A percentile compares a stretch with the other conserved stretches of the same genome.
These are phyloP conservation scores for Chrysoporthe puriensis DNA, from an alignment of 2,329 filamentous ascomycete species.

Conservation along the genomic window DNA sequence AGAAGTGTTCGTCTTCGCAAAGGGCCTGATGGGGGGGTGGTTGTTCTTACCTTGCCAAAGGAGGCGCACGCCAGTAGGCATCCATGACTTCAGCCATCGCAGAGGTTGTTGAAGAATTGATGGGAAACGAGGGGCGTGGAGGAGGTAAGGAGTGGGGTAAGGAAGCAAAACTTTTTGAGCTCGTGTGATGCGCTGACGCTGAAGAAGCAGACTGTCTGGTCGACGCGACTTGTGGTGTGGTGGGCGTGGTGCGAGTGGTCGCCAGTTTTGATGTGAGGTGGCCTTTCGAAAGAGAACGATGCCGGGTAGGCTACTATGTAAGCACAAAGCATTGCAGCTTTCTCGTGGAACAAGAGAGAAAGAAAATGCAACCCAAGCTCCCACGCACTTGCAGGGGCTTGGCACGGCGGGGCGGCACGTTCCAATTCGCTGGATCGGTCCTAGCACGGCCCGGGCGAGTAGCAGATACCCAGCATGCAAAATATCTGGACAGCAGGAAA, in stretches of 20 bases:
- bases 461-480: constrained; percentile 2
- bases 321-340: neutral
- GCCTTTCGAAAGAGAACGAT: constrained; percentile 17
- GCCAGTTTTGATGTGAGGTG: constrained; percentile 24
- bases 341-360: constrained; percentile 22
- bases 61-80: constrained; percentile 46
- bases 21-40: neutral
- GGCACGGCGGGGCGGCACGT: neutral
- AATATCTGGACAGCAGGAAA: neutral
- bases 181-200: neutral
- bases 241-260: constrained; percentile 1
- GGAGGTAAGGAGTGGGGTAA: neutral
- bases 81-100: constrained; percentile 46
- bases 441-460: constrained; percentile 2
- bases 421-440: constrained; percentile 14
- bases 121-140: neutral
- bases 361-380: constrained; percentile 23
- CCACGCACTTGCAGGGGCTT: constrained; percentile 15
- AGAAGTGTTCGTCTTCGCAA: neutral
- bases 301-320: neutral
- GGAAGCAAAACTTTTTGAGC: constrained; percentile 26
- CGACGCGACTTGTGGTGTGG: constrained; percentile 1
- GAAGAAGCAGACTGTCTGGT: neutral
- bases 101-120: constrained; percentile 5
- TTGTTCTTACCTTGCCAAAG: constrained; percentile 46